Conservation (phyloP, 2,329 filamentous ascomycete genomes). For the Colletotrichum lupini region DNA sequence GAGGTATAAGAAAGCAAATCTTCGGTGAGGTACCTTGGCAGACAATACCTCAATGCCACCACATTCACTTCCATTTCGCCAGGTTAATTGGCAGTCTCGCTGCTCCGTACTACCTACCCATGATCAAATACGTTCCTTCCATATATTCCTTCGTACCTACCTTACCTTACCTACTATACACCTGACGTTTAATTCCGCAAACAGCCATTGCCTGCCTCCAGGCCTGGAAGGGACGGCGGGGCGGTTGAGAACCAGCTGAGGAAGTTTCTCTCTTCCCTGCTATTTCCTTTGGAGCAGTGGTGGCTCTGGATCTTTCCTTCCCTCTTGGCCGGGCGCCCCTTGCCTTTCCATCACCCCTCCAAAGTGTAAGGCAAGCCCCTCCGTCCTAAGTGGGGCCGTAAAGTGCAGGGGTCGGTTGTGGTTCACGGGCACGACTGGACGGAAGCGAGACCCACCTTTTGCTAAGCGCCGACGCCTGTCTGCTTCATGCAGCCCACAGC, state of each 20-base stretch:
- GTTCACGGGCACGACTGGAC: constrained; percentile 46
- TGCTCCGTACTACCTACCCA: not conserved
- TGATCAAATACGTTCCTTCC: not conserved
- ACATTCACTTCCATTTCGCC: not conserved
- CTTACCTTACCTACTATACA: not conserved
- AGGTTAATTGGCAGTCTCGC: not conserved
- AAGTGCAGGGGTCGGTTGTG: constrained; percentile 48
- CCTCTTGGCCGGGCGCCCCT: constrained; percentile 10
- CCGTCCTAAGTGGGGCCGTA: constrained; percentile 18
- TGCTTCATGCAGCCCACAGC: constrained; percentile 57
- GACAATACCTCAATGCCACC: not conserved
- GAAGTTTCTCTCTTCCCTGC: not conserved
- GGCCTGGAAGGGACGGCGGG: not conserved
- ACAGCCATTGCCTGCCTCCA: not conserved
- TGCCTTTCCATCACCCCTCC: constrained; percentile 1
- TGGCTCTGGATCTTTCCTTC: not conserved
- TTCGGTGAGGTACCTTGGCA: no score
- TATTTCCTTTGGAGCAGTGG: not conserved
- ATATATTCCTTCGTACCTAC: not conserved
- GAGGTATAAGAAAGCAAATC: no score
- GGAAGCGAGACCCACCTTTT: constrained; percentile 54
- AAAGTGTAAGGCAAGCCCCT: not conserved
- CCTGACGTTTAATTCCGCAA: not conserved
- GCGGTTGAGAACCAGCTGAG: not conserved
- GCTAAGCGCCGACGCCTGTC: constrained; percentile 70